Evolutionary conservation across 805 yeast genomes (phyloP).

Genomic region (Ogataea trehaloabstinens): DNA sequence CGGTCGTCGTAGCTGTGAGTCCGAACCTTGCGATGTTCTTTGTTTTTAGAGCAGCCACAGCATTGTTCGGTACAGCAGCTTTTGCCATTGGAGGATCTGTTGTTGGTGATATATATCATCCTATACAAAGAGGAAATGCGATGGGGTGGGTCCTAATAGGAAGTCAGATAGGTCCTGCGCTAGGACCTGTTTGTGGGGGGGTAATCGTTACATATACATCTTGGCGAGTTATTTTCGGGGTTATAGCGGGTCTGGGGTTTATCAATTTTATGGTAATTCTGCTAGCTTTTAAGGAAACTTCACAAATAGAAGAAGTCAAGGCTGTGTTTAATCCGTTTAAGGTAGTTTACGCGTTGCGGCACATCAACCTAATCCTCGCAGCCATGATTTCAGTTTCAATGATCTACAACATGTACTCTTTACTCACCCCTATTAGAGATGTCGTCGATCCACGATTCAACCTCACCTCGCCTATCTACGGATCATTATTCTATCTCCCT

Average conservation of each 20-base stretch:
- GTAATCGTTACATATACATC: conserved; percentile 45
- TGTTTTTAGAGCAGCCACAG: conserved; percentile 48
- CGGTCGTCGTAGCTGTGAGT: conserved; percentile 39
- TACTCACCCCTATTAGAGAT: conserved; percentile 54
- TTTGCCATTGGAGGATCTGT: conserved; percentile 53
- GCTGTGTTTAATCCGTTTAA: conserved; percentile 46
- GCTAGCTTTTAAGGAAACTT: conserved; percentile 47
- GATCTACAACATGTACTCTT: conserved; percentile 48
- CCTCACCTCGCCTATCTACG: conserved; percentile 45
- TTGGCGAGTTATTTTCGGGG: conserved; percentile 56
- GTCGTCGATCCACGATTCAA: conserved; percentile 56
- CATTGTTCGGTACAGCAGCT: conserved; percentile 54
- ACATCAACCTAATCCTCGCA: conserved; percentile 43
- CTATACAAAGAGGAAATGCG: conserved; percentile 49
- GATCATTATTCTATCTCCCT: conserved; percentile 53
- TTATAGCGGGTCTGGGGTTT: conserved; percentile 44
- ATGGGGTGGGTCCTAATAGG: conserved; percentile 50
- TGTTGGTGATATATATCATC: conserved; percentile 49
- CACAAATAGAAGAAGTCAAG: conserved; percentile 38
- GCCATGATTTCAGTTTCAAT: conserved; percentile 41
- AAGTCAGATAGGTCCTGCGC: conserved; percentile 51
- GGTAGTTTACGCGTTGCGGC: conserved; percentile 41
- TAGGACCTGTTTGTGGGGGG: conserved; percentile 55
- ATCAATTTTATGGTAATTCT: conserved; percentile 33
- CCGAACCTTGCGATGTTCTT: conserved; percentile 54